Evolutionary conservation across 1,139 yeast genomes (phyloP).

Genomic region (Pichia sp.): DNA sequence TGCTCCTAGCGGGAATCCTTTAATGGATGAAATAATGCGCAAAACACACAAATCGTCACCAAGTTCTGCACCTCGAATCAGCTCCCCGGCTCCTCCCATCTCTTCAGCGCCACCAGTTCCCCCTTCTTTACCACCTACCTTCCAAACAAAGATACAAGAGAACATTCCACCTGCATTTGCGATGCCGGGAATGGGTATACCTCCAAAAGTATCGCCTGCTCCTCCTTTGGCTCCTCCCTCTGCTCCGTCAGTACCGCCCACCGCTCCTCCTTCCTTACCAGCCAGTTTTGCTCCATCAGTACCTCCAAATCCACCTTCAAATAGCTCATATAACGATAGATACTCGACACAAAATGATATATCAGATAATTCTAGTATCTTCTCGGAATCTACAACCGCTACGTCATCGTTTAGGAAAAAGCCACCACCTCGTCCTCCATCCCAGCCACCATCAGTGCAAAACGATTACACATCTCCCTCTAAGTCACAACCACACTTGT

Average conservation of each 20-base stretch:
- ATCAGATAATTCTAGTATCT: slow-evolving; percentile 15
- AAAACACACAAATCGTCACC: slow-evolving; percentile 10
- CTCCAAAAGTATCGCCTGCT: slow-evolving; percentile 12
- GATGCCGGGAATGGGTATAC: slow-evolving; percentile 25
- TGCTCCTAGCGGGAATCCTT: slow-evolving; percentile 15
- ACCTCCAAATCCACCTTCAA: slow-evolving; percentile 8
- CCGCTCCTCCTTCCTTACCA: background rate
- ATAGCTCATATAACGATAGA: background rate
- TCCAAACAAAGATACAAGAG: background rate
- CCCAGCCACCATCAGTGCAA: slow-evolving; percentile 22
- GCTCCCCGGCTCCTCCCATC: background rate
- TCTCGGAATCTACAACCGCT: slow-evolving; percentile 11
- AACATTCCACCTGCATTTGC: slow-evolving; percentile 2
- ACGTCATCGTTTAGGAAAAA: slow-evolving; percentile 11
- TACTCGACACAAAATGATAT: background rate
- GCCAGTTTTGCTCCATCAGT: background rate
- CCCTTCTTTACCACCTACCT: slow-evolving; percentile 7
- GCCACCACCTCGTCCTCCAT: slow-evolving; percentile 20
- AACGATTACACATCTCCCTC: slow-evolving; percentile 18
- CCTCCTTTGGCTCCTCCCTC: no score
- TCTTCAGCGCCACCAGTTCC: background rate
- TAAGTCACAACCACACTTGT: slow-evolving; percentile 19
- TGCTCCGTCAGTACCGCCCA: no score
- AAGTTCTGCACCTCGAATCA: slow-evolving; percentile 2
- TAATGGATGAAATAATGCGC: slow-evolving; percentile 18